Conservation (phyloP, 257 asterid species). For the Nyctanthes arbortristis region DNA sequence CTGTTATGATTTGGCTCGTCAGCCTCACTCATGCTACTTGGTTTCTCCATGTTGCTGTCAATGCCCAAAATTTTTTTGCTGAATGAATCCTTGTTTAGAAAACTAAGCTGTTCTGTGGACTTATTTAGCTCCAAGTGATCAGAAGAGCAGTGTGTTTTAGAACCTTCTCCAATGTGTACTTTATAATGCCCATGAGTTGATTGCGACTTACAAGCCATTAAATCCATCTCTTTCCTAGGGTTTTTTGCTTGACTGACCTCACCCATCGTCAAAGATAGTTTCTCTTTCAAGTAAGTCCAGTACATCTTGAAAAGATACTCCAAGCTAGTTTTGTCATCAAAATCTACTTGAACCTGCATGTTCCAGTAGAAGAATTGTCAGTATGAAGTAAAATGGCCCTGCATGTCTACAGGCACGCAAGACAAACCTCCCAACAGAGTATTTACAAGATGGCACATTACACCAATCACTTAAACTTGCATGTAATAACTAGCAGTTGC, state of each 20-base stretch:
- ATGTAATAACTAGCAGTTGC: background rate
- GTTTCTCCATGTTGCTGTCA: slow-evolving; percentile 21
- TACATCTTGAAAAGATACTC: slow-evolving; percentile 93
- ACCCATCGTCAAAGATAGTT: slow-evolving; percentile 54
- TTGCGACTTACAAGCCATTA: slow-evolving; percentile 38
- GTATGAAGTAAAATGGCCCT: slow-evolving; percentile 9
- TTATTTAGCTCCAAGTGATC: slow-evolving; percentile 47
- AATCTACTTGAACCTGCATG: slow-evolving; percentile 77
- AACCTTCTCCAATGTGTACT: slow-evolving; percentile 33
- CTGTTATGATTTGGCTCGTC: slow-evolving; percentile 6
- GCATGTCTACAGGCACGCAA: background rate
- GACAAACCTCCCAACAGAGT: background rate
- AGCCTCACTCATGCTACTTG: background rate
- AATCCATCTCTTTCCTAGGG: slow-evolving; percentile 46
- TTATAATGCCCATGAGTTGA: slow-evolving; percentile 25
- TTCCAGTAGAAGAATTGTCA: slow-evolving; percentile 14
- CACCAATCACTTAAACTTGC: too few relatives aligned
- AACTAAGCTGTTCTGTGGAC: slow-evolving; percentile 25
- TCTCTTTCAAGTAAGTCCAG: slow-evolving; percentile 69
- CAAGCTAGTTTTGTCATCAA: slow-evolving; percentile 85
- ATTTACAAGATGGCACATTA: background rate
- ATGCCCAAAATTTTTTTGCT: slow-evolving; percentile 13
- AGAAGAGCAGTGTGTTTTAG: slow-evolving; percentile 30
- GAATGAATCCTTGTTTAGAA: slow-evolving; percentile 28
- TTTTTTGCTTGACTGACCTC: slow-evolving; percentile 73